phyloP scores from a whole-genome alignment of 805 yeast species.

The Candida ulmi region DNA sequence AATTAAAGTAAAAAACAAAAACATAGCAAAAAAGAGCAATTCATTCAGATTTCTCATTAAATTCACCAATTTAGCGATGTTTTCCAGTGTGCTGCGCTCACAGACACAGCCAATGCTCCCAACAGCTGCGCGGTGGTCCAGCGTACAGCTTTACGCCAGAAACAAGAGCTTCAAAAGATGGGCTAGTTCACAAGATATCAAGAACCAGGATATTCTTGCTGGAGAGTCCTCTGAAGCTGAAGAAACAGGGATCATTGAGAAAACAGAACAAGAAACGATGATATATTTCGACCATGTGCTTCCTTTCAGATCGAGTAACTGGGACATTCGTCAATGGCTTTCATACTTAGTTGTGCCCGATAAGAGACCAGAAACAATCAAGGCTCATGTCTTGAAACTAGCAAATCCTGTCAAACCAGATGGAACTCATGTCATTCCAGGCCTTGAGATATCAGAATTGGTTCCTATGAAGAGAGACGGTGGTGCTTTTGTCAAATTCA shows the following conservation, averaged over 20 bases:
- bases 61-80: no score
- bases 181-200: slow-evolving; percentile 32
- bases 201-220: slow-evolving; percentile 38
- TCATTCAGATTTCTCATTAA: no score
- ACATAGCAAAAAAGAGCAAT: no score
- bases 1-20: no score
- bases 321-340: slow-evolving; percentile 42
- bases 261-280: slow-evolving; percentile 42
- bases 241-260: slow-evolving; percentile 52
- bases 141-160: no score
- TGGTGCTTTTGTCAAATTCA: slow-evolving; percentile 84
- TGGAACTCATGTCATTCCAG: slow-evolving; percentile 29
- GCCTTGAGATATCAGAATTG: slow-evolving; percentile 48
- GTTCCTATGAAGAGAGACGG: slow-evolving; percentile 80
- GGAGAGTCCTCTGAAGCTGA: slow-evolving; percentile 53
- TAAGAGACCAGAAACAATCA: slow-evolving; percentile 32
- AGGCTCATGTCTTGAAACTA: slow-evolving; percentile 31
- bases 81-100: no score
- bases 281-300: slow-evolving; percentile 53
- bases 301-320: slow-evolving; percentile 37
- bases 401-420: slow-evolving; percentile 30
- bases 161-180: slow-evolving; percentile 14
- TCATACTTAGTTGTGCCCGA: slow-evolving; percentile 30
- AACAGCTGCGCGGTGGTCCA: no score
- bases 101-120: no score